Percentiles rank a stretch among this genome's conserved stretches.
Conservation (phyloP, 495 filamentous ascomycete genomes). For the Neurospora pannonica region DNA sequence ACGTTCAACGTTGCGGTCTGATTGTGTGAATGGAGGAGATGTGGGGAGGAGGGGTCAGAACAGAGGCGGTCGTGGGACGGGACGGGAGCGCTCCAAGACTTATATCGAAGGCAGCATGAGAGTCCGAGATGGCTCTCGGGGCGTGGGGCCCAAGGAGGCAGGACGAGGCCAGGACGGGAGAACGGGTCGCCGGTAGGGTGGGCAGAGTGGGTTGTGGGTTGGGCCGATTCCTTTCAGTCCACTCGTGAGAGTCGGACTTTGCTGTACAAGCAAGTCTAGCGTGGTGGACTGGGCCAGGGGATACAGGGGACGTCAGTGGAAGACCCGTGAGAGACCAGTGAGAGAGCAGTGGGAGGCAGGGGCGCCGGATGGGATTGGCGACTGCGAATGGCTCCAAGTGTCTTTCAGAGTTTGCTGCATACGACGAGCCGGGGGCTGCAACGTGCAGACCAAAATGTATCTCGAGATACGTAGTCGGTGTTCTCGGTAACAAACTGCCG, state of each 20-base stretch:
- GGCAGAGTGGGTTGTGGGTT: not conserved
- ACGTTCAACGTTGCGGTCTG: not conserved
- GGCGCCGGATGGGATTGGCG: slow-evolving; percentile 10
- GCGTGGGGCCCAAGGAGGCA: not conserved
- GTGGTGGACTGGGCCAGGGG: not conserved
- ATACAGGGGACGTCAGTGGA: not conserved
- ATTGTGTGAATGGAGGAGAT: slow-evolving; percentile 1
- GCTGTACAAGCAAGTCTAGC: not conserved
- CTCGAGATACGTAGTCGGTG: not conserved
- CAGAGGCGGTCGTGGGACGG: slow-evolving; percentile 2
- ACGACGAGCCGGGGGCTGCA: slow-evolving; percentile 8
- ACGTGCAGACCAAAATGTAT: slow-evolving; percentile 7
- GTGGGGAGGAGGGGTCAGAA: slow-evolving; percentile 6
- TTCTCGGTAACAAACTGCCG: not conserved
- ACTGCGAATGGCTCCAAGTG: slow-evolving; percentile 7
- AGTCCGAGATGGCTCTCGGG: not conserved
- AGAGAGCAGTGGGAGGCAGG: not conserved
- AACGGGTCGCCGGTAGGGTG: not conserved
- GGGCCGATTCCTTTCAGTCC: not conserved
- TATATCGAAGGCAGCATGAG: not conserved
- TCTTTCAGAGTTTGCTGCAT: slow-evolving; percentile 4
- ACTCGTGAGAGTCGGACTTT: not conserved
- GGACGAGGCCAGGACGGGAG: not conserved
- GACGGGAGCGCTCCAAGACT: not conserved
- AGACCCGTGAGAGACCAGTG: not conserved